Evolutionary conservation across 345 rosid species (phyloP).

Genomic region (Citrus trifoliata): DNA sequence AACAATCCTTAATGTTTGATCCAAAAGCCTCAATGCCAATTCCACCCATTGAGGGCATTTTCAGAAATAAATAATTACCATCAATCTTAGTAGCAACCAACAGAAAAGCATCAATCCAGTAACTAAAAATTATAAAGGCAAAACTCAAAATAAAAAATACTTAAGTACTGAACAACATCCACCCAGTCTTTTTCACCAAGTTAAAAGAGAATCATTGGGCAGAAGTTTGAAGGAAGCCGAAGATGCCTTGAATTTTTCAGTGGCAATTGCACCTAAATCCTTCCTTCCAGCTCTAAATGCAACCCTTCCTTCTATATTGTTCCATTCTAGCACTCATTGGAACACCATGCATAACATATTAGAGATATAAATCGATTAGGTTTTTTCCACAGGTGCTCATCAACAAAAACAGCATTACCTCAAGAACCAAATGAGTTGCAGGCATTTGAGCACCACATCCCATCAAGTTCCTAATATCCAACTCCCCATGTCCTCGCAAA

Average conservation of each 20-base stretch:
- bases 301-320: slow-evolving; percentile 31
- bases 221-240: background rate
- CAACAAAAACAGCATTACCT: slow-evolving; percentile 51
- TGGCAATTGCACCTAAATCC: slow-evolving; percentile 27
- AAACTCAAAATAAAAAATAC: background rate
- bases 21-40: slow-evolving; percentile 17
- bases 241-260: slow-evolving; percentile 16
- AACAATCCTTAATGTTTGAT: slow-evolving; percentile 21
- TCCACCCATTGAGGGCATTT: slow-evolving; percentile 28
- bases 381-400: slow-evolving; percentile 27
- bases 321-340: slow-evolving; percentile 24
- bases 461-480: slow-evolving; percentile 80
- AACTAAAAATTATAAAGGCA: slow-evolving; percentile 4
- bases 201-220: slow-evolving; percentile 5
- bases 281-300: slow-evolving; percentile 41
- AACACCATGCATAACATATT: slow-evolving; percentile 22
- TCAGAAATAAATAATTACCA: slow-evolving; percentile 18
- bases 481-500: slow-evolving; percentile 67
- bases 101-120: slow-evolving; percentile 9
- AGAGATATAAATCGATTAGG: slow-evolving; percentile 11
- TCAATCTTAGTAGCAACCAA: slow-evolving; percentile 19
- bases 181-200: slow-evolving; percentile 13
- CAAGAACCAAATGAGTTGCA: slow-evolving; percentile 44
- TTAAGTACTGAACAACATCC: slow-evolving; percentile 10
- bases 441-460: slow-evolving; percentile 60